Evolutionary conservation across 2,329 filamentous ascomycete genomes (phyloP).

Genomic region (Xylariaceae sp.): DNA sequence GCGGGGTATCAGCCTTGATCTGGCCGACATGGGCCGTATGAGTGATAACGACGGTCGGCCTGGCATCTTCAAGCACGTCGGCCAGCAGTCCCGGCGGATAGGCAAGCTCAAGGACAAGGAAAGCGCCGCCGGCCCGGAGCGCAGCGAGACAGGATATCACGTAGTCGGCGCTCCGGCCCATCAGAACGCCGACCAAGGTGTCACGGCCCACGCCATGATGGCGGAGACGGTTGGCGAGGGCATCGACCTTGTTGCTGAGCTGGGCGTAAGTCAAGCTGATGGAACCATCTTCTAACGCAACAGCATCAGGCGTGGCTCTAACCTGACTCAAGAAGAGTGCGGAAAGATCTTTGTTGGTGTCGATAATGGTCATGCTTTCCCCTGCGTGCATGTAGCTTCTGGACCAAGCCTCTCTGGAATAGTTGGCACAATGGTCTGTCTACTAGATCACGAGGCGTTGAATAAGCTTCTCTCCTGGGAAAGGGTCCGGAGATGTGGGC

Average conservation of each 20-base stretch:
- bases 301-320: constrained; percentile 58
- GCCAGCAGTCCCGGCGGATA: constrained; percentile 69
- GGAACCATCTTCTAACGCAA: constrained; percentile 67
- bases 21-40: constrained; percentile 58
- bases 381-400: neutral
- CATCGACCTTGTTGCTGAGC: constrained; percentile 61
- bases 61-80: constrained; percentile 72
- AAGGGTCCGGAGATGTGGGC: no score
- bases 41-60: constrained; percentile 65
- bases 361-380: constrained; percentile 56
- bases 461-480: constrained; percentile 1
- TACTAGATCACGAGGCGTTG: neutral
- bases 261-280: constrained; percentile 65
- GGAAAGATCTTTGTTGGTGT: constrained; percentile 66
- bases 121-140: constrained; percentile 73
- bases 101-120: constrained; percentile 73
- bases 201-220: constrained; percentile 66
- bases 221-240: constrained; percentile 60
- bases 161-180: constrained; percentile 71
- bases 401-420: neutral
- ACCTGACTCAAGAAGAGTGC: constrained; percentile 68
- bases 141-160: constrained; percentile 73
- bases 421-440: neutral
- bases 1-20: constrained; percentile 56
- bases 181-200: constrained; percentile 66